Base-by-base conservation (phyloP, 164 flowering plant species). In the Euptelea pleiosperma region DNA sequence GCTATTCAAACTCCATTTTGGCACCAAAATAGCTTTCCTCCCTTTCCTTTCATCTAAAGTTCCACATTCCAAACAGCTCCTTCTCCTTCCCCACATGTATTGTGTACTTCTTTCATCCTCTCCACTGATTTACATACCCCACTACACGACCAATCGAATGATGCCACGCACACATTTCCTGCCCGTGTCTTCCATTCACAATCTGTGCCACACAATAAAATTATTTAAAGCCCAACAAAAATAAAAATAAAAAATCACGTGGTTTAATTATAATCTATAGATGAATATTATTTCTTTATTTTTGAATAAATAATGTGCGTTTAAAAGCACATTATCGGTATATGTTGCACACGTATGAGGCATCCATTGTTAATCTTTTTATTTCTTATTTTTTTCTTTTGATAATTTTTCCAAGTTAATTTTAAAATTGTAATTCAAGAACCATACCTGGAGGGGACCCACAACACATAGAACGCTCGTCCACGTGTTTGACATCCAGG, bases 121-220 rank as follows among this genome's bases (percentile, higher is more conserved):
- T 89, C 91, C 18, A 76, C 86, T 0, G 96, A 89, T 19, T 85
- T 77, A 75, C 96, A 89, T 57, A 89, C 61, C 36, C 96, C 96
- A 48, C 96, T 87, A 79, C 96, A 89, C 0, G 79, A 54, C 96
- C 96, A 89, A 68, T 89, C 96, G 39, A 89, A 89, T 2, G 96
- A 82, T 9, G 89, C 94, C 62, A 80, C 85, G 35, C 96, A 89
- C 6, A 78, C 66, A 35, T 73, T 80, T 37, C 96, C 96, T 1
- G 79, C 77, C 34, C 71, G 74, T 8, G 75, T 46, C 75, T 82
- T 89, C 89, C 89, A 83, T 60, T 89, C 89, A 43, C 96, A 89
- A n/a, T 89, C 96, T 86, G 30, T 42, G 40, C 11, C 10, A 29
- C 14, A 1, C 12, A 6, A 8, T 11, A 8, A 25, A 22, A 18